These are phyloP conservation scores for Euphorbia corollata DNA, from an alignment of 441 rosid genomes.

Conservation along the genomic window DNA sequence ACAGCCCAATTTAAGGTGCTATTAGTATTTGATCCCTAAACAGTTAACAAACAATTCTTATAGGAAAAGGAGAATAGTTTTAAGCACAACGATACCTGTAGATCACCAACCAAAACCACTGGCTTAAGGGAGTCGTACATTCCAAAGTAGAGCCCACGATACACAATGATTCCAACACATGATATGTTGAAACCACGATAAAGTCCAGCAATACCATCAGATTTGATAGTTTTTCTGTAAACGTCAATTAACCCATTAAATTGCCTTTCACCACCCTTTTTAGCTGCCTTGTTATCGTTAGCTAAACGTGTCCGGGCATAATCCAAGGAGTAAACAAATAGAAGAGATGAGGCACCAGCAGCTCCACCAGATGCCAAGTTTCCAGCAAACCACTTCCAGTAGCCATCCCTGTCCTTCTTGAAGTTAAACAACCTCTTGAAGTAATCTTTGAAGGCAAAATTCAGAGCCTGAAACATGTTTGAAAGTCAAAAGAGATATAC, in stretches of 20 bases:
- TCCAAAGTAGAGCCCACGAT: constrained; percentile 88
- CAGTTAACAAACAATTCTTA: too few species aligned
- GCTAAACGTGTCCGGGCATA: constrained; percentile 87
- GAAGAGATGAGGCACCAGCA: constrained; percentile 92
- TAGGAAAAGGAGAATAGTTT: not conserved
- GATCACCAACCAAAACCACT: constrained; percentile 54
- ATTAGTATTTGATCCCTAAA: too few species aligned
- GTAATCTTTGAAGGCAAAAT: constrained; percentile 92
- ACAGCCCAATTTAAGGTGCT: too few species aligned
- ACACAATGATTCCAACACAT: constrained; percentile 71
- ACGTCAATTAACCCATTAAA: constrained; percentile 80
- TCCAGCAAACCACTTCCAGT: constrained; percentile 97
- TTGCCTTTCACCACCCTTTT: constrained; percentile 88
- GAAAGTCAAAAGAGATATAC: not conserved
- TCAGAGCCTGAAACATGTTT: constrained; percentile 54
- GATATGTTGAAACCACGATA: constrained; percentile 89
- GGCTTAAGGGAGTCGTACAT: constrained; percentile 93
- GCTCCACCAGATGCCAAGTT: constrained; percentile 95
- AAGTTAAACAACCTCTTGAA: constrained; percentile 85
- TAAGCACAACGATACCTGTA: constrained; percentile 44
- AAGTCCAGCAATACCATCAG: constrained; percentile 83
- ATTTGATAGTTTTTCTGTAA: constrained; percentile 67
- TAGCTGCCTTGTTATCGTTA: constrained; percentile 77
- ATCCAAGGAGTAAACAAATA: constrained; percentile 83
- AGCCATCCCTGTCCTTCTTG: constrained; percentile 89